Evolutionary conservation across 225 moss, liverwort and hornwort species (phyloP).

Genomic region (Climacium dendroides): DNA sequence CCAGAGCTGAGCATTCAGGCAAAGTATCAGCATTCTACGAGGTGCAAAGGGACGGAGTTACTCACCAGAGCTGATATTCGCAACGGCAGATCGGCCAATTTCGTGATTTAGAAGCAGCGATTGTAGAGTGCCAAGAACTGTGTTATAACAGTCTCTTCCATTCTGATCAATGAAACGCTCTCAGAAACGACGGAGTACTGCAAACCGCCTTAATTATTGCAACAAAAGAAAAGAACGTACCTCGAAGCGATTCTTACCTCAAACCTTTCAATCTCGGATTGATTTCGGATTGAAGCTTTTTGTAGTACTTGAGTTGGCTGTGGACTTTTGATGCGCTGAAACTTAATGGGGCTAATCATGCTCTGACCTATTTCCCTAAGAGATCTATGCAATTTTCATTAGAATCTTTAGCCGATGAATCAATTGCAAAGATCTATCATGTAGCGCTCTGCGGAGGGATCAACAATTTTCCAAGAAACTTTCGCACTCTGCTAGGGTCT

Average conservation of each 20-base stretch:
- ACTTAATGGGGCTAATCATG: background rate
- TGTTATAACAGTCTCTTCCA: background rate
- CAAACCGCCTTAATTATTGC: background rate
- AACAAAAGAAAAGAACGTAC: background rate
- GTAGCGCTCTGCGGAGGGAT: background rate
- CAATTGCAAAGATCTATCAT: no score
- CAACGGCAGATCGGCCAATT: background rate
- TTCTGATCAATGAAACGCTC: background rate
- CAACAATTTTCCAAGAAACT: background rate
- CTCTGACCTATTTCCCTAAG: background rate
- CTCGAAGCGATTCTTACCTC: background rate
- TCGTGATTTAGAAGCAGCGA: background rate
- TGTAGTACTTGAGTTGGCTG: background rate
- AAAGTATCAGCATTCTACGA: background rate
- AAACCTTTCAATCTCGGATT: background rate
- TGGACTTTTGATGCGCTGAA: background rate
- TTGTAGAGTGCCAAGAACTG: background rate
- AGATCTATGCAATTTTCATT: background rate
- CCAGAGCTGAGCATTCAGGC: background rate
- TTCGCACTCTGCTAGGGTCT: no score
- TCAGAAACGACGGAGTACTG: background rate
- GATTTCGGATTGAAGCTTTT: background rate
- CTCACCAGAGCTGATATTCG: background rate
- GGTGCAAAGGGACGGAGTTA: background rate
- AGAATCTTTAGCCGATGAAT: background rate